Conservation (phyloP, 805 yeast species). For the Vanderwaltozyma verrucispora region DNA sequence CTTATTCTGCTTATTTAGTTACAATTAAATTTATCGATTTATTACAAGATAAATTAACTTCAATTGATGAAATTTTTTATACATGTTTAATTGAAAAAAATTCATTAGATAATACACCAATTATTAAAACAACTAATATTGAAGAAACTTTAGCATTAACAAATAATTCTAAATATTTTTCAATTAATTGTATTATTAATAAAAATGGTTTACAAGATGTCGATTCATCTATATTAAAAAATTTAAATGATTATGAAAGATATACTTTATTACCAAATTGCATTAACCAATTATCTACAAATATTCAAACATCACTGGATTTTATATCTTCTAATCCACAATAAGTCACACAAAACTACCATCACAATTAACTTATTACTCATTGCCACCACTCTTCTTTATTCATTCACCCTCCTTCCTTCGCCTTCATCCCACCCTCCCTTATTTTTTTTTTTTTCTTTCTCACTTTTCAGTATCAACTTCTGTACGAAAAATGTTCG, state of each 20-base stretch:
- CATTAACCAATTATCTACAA: constrained; percentile 14
- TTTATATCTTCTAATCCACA: too few relatives aligned
- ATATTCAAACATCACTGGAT: constrained; percentile 14
- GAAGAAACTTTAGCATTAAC: constrained; percentile 9
- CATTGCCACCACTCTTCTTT: too few relatives aligned
- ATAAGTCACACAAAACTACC: too few relatives aligned
- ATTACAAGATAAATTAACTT: background rate
- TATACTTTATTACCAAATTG: constrained; percentile 26
- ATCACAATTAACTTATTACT: too few relatives aligned
- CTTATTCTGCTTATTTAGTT: constrained; percentile 71
- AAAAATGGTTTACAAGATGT: constrained; percentile 45
- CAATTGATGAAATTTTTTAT: constrained; percentile 1
- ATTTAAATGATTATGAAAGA: constrained; percentile 42
- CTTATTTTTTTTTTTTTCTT: too few relatives aligned
- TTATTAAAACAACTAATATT: constrained; percentile 11
- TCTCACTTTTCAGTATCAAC: too few relatives aligned
- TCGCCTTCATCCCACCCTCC: too few relatives aligned
- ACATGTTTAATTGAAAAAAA: background rate
- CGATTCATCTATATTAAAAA: constrained; percentile 41
- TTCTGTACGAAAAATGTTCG: too few relatives aligned
- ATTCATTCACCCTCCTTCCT: too few relatives aligned
- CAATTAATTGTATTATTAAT: constrained; percentile 52
- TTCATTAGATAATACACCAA: constrained; percentile 5
- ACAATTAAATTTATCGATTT: constrained; percentile 32
- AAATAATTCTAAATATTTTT: constrained; percentile 35